A percentile compares a stretch with the other conserved stretches of the same genome.
Evolutionary conservation across 2,329 filamentous ascomycete species (phyloP).

Genomic region (Colletotrichum caudatum): DNA sequence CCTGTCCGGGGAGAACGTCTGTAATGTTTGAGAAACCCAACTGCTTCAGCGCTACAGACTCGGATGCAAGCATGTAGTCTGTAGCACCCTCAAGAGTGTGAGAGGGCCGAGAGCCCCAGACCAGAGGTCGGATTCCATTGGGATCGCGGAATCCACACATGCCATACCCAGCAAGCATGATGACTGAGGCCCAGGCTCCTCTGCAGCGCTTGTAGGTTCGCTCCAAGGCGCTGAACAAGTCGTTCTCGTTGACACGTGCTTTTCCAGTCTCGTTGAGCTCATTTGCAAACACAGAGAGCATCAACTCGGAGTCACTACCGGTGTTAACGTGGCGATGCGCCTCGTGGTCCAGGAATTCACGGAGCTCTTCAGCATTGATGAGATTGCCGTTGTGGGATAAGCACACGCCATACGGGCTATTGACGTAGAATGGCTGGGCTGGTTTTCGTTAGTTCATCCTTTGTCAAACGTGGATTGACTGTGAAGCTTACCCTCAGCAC

Average conservation of each 20-base stretch:
- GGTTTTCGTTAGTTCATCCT: slow-evolving; percentile 75
- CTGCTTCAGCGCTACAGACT: slow-evolving; percentile 85
- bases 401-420: slow-evolving; percentile 52
- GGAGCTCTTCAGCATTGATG: slow-evolving; percentile 79
- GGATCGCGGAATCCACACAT: slow-evolving; percentile 77
- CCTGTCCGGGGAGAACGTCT: slow-evolving; percentile 86
- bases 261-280: slow-evolving; percentile 85
- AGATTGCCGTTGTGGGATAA: slow-evolving; percentile 88
- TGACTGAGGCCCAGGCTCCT: slow-evolving; percentile 83
- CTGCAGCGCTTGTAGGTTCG: slow-evolving; percentile 80
- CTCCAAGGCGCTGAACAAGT: slow-evolving; percentile 79
- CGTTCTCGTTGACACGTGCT: slow-evolving; percentile 80
- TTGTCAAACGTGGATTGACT: background rate
- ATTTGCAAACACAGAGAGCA: slow-evolving; percentile 76
- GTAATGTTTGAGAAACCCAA: slow-evolving; percentile 81
- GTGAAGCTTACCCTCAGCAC: background rate
- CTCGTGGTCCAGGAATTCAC: slow-evolving; percentile 78
- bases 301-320: slow-evolving; percentile 32
- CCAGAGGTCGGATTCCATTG: slow-evolving; percentile 84
- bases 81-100: slow-evolving; percentile 69
- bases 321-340: slow-evolving; percentile 82
- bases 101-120: slow-evolving; percentile 80
- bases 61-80: slow-evolving; percentile 93
- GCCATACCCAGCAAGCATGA: slow-evolving; percentile 84
- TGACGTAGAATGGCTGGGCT: slow-evolving; percentile 85